A percentile compares a stretch with the other conserved stretches of the same genome.
Evolutionary conservation across 441 rosid genomes (phyloP).

Genomic region (Erodium moschatum): DNA sequence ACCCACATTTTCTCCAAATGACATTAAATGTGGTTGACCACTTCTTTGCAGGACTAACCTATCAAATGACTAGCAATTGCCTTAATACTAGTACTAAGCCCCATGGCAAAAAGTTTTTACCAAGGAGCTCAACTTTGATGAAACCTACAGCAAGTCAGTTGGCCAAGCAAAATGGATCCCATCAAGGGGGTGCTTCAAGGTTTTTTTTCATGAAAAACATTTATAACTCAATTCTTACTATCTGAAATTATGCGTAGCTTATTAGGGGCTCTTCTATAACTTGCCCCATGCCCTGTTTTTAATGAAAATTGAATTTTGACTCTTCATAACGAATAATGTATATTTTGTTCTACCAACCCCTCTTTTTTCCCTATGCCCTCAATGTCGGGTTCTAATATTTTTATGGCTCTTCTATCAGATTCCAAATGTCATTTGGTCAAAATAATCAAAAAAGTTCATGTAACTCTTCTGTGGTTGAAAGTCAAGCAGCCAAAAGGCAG

Average conservation of each 20-base stretch:
- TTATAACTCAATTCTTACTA: background rate
- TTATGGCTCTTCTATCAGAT: too few relatives aligned
- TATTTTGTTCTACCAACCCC: too few relatives aligned
- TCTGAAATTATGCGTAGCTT: background rate
- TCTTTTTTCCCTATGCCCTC: too few relatives aligned
- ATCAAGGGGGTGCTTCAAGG: slow-evolving; percentile 42
- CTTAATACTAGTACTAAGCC: too few relatives aligned
- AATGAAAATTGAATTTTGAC: too few relatives aligned
- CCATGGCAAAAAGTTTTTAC: too few relatives aligned
- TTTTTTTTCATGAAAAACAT: slow-evolving; percentile 23
- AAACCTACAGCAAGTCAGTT: slow-evolving; percentile 83
- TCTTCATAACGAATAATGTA: too few relatives aligned
- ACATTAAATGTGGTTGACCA: too few relatives aligned
- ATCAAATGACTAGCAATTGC: too few relatives aligned
- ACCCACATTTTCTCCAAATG: too few relatives aligned
- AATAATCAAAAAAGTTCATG: slow-evolving; percentile 32
- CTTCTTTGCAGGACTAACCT: slow-evolving; percentile 38
- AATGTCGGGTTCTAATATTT: too few relatives aligned
- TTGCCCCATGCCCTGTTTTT: too few relatives aligned
- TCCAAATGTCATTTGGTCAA: slow-evolving; percentile 36
- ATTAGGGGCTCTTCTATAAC: background rate
- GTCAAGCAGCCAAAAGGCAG: slow-evolving; percentile 89
- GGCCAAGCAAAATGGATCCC: slow-evolving; percentile 62
- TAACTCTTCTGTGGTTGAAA: slow-evolving; percentile 51
- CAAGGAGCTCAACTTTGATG: slow-evolving; percentile 88